Percentiles rank a stretch among this genome's conserved stretches.
These are phyloP conservation scores for Daldinia concentrica DNA, from an alignment of 495 filamentous ascomycete species.

Conservation along the genomic window DNA sequence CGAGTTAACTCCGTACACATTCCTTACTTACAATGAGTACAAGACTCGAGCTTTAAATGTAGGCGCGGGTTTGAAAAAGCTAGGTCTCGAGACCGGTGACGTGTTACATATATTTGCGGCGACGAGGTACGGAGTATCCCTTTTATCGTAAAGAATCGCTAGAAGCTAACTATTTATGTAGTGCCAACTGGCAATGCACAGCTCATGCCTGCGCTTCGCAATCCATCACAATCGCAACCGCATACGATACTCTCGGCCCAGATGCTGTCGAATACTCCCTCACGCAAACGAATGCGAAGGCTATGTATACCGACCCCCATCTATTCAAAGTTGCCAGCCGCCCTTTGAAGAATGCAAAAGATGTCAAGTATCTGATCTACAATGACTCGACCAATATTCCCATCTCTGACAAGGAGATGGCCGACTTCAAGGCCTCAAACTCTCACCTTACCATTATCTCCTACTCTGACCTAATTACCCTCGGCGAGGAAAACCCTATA, in stretches of 20 bases:
- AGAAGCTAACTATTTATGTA: constrained; percentile 34
- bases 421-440: constrained; percentile 53
- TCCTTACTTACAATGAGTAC: constrained; percentile 69
- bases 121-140: constrained; percentile 55
- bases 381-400: constrained; percentile 53
- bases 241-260: constrained; percentile 72
- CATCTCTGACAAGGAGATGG: constrained; percentile 53
- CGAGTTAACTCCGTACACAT: constrained; percentile 68
- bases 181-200: constrained; percentile 59
- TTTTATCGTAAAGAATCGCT: constrained; percentile 11
- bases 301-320: constrained; percentile 70
- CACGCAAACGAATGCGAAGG: constrained; percentile 65
- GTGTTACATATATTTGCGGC: constrained; percentile 69
- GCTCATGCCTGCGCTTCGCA: constrained; percentile 63
- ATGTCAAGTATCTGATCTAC: constrained; percentile 57
- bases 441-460: constrained; percentile 53
- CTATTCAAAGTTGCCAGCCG: constrained; percentile 59
- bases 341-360: constrained; percentile 54
- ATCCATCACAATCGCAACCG: constrained; percentile 71
- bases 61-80: constrained; percentile 65
- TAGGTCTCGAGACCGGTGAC: constrained; percentile 62
- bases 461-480: constrained; percentile 54
- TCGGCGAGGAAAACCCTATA: constrained; percentile 73
- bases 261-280: constrained; percentile 70
- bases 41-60: constrained; percentile 61